Conservation (phyloP, 441 rosid genomes). For the Gossypium lobatum region DNA sequence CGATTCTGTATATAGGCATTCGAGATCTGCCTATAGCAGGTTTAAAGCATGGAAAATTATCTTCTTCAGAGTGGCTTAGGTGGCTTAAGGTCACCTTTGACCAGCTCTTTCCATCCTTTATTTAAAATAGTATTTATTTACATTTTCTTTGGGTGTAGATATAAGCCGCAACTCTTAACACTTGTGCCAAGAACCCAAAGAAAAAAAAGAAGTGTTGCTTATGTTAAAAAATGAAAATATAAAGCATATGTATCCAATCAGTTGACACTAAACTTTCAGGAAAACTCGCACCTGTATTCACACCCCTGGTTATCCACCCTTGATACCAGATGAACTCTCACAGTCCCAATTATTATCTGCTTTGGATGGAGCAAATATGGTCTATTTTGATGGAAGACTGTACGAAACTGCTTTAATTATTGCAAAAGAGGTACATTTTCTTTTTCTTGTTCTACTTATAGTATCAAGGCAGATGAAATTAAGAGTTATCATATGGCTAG, state of each 20-base stretch:
- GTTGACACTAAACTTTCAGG: constrained; percentile 32
- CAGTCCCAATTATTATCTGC: constrained; percentile 48
- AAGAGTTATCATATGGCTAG: neutral
- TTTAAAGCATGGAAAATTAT: neutral
- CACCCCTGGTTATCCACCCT: constrained; percentile 79
- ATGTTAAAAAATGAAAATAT: constrained; percentile 38
- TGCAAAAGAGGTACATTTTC: constrained; percentile 66
- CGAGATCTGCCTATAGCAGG: neutral
- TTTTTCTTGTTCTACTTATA: constrained; percentile 12
- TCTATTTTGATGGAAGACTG: constrained; percentile 71
- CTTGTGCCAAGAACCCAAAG: neutral
- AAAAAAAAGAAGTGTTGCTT: constrained; percentile 38
- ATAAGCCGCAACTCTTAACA: neutral
- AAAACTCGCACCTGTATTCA: constrained; percentile 93
- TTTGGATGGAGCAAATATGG: constrained; percentile 54
- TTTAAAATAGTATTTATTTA: neutral
- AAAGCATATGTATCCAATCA: neutral
- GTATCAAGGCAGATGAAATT: neutral
- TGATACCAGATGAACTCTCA: constrained; percentile 59
- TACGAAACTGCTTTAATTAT: constrained; percentile 61
- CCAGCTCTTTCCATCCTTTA: neutral
- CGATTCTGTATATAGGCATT: neutral
- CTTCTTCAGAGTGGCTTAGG: constrained; percentile 29
- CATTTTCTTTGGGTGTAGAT: neutral
- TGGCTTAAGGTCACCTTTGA: constrained; percentile 17